A percentile compares a stretch with the other conserved stretches of the same genome.
Conservation (phyloP, 805 yeast genomes). For the Wickerhamomyces sydowiorum region DNA sequence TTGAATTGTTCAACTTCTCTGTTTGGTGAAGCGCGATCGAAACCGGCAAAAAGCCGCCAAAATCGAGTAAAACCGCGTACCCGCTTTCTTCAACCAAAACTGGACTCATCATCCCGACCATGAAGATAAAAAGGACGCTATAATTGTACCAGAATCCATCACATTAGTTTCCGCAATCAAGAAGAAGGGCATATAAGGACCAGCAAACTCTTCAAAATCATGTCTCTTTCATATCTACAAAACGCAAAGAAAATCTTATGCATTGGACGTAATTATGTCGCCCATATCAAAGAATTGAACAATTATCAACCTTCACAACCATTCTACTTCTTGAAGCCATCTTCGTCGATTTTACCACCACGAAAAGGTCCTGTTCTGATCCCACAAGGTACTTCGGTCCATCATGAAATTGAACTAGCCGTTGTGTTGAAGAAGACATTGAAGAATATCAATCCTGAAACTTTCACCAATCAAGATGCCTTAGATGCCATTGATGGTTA, state of each 20-base stretch:
- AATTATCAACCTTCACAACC: slow-evolving; percentile 81
- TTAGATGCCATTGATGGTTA: slow-evolving; percentile 79
- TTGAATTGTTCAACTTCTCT: too few species aligned
- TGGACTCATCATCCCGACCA: too few species aligned
- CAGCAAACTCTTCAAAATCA: too few species aligned
- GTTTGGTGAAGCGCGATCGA: too few species aligned
- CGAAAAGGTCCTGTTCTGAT: slow-evolving; percentile 71
- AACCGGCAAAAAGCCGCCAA: too few species aligned
- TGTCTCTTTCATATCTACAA: slow-evolving; percentile 41
- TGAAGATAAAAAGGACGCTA: too few species aligned
- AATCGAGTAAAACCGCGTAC: too few species aligned
- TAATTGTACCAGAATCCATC: too few species aligned
- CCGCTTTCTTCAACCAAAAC: too few species aligned
- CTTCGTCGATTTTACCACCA: slow-evolving; percentile 66
- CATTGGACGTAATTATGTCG: slow-evolving; percentile 96
- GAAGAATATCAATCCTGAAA: slow-evolving; percentile 49
- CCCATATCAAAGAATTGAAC: slow-evolving; percentile 86
- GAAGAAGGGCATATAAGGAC: too few species aligned
- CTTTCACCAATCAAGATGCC: slow-evolving; percentile 62
- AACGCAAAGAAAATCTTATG: slow-evolving; percentile 78
- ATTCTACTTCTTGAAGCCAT: slow-evolving; percentile 88
- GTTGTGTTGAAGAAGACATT: slow-evolving; percentile 61
- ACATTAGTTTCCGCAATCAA: too few species aligned
- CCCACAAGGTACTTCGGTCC: slow-evolving; percentile 76
- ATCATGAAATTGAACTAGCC: slow-evolving; percentile 93